Conservation (phyloP, 73 alveolate genomes). For the Chromera velia region DNA sequence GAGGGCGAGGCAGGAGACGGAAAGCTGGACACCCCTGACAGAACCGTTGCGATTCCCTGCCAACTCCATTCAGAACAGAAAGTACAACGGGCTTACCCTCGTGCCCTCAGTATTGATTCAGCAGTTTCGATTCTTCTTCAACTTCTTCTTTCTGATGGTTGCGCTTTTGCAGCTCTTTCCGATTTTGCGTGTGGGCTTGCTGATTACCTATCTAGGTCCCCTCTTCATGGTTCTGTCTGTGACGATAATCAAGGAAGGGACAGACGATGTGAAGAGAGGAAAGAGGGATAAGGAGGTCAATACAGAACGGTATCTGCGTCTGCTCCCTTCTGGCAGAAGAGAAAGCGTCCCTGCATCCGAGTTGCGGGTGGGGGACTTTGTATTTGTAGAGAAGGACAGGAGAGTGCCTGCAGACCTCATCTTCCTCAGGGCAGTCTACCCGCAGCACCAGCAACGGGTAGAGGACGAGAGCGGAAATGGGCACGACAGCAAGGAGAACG, state of each 20-base stretch:
- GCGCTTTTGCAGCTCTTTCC: constrained; percentile 74
- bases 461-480: not conserved
- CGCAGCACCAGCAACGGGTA: constrained; percentile 56
- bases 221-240: constrained; percentile 56
- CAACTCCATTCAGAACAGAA: constrained; percentile 60
- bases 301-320: constrained; percentile 36
- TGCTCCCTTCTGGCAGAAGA: constrained; percentile 22
- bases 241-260: constrained; percentile 69
- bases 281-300: constrained; percentile 52
- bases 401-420: constrained; percentile 86
- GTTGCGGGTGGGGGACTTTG: constrained; percentile 72
- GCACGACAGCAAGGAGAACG: too few relatives aligned
- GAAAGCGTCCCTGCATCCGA: constrained; percentile 17
- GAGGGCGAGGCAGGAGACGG: too few relatives aligned
- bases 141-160: constrained; percentile 71
- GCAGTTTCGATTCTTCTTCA: constrained; percentile 76
- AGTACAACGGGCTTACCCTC: constrained; percentile 70
- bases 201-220: constrained; percentile 72
- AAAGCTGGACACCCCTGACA: not conserved
- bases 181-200: constrained; percentile 73
- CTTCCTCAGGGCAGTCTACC: constrained; percentile 62
- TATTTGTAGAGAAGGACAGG: constrained; percentile 64
- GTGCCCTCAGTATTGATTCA: constrained; percentile 71
- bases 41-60: constrained; percentile 51
- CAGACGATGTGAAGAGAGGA: constrained; percentile 64